Evolutionary conservation across 2,329 filamentous ascomycete genomes (phyloP).

Genomic region (Neopestalotiopsis clavispora): DNA sequence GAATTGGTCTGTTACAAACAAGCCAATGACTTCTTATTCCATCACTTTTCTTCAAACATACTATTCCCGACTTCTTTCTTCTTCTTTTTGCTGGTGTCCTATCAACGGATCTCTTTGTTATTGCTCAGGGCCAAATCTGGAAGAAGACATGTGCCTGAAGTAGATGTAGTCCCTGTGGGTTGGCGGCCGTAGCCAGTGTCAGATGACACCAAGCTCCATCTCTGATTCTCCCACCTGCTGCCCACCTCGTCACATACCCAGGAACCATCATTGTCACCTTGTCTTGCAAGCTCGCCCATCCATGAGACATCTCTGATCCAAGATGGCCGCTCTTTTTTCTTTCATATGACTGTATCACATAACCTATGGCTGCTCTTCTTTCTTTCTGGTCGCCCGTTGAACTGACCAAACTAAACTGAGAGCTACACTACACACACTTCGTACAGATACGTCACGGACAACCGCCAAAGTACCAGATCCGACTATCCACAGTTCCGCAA

Average conservation of each 20-base stretch:
- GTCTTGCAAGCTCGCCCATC: neutral
- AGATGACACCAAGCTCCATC: slow-evolving; percentile 8
- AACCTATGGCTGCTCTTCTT: too few relatives aligned
- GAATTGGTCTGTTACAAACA: neutral
- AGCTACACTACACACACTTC: too few relatives aligned
- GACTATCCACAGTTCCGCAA: too few relatives aligned
- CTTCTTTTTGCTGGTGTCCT: neutral
- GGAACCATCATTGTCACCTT: neutral
- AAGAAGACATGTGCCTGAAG: neutral
- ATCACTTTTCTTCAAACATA: neutral
- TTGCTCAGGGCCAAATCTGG: neutral
- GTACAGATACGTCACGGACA: too few relatives aligned
- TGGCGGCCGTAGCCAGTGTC: neutral
- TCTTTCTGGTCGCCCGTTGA: too few relatives aligned
- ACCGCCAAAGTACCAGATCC: too few relatives aligned
- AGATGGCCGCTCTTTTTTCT: too few relatives aligned
- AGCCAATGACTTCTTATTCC: neutral
- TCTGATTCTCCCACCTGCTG: neutral
- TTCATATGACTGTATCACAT: too few relatives aligned
- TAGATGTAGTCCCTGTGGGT: neutral
- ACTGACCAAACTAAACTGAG: too few relatives aligned
- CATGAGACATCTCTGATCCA: slow-evolving; percentile 2
- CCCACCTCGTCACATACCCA: neutral
- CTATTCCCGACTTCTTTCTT: neutral
- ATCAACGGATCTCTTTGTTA: neutral